Conservation (phyloP, 345 rosid species). For the Arabidopsis arenosa region DNA sequence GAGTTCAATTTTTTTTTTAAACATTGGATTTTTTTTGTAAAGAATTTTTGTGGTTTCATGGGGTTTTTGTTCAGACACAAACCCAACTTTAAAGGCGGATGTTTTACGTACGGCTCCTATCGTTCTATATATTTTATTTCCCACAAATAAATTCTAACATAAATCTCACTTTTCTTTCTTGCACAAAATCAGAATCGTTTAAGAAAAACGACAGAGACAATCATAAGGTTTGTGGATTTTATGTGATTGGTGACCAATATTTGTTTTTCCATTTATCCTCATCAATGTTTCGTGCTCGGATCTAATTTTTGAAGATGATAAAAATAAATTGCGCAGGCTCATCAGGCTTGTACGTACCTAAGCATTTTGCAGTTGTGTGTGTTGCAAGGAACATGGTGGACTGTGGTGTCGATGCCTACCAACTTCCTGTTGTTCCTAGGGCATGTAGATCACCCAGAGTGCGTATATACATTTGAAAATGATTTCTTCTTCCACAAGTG, state of each 20-base stretch:
- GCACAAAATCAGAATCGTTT: neutral
- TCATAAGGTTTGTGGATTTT: conserved; percentile 1
- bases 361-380: conserved; percentile 21
- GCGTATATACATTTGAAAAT: neutral
- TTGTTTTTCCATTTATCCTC: neutral
- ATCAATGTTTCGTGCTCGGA: neutral
- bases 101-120: conserved; percentile 14
- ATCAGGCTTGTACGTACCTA: conserved; percentile 13
- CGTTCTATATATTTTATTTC: conserved; percentile 15
- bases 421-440: conserved; percentile 25
- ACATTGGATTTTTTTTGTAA: conserved; percentile 5
- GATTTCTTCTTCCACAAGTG: neutral
- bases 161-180: conserved; percentile 33
- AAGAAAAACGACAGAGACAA: neutral
- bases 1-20: conserved; percentile 19
- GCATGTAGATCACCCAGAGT: conserved; percentile 31
- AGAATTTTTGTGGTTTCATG: conserved; percentile 38
- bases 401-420: conserved; percentile 32
- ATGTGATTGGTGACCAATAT: neutral
- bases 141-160: conserved; percentile 22
- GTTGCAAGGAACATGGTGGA: conserved; percentile 28
- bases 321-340: neutral
- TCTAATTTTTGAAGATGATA: neutral
- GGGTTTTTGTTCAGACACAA: conserved; percentile 41
- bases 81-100: conserved; percentile 43